Conservation (phyloP, 2,329 filamentous ascomycete genomes). For the Aulographum hederae region DNA sequence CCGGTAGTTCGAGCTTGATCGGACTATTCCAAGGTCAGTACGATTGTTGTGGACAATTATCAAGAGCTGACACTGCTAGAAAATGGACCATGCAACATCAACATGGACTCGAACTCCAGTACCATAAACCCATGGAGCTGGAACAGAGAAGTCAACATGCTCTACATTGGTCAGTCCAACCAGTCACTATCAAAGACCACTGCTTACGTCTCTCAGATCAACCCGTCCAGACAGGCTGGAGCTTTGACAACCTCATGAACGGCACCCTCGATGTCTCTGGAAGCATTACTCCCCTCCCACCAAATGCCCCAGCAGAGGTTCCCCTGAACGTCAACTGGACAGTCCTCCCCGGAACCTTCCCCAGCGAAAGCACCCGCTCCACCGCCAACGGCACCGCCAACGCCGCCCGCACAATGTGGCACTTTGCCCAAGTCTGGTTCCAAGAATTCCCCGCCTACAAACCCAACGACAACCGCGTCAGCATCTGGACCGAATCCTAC, state of each 20-base stretch:
- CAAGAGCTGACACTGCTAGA: slow-evolving; percentile 18
- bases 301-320: neutral
- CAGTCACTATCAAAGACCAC: neutral
- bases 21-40: too few relatives aligned
- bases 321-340: slow-evolving; percentile 16
- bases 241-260: slow-evolving; percentile 24
- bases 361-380: slow-evolving; percentile 23
- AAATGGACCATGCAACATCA: slow-evolving; percentile 36
- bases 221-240: slow-evolving; percentile 37
- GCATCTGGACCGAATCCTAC: slow-evolving; percentile 26
- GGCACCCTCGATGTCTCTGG: slow-evolving; percentile 15
- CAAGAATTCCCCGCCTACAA: slow-evolving; percentile 17
- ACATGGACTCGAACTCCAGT: slow-evolving; percentile 31
- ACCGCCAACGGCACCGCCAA: slow-evolving; percentile 33
- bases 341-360: slow-evolving; percentile 33
- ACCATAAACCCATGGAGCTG: slow-evolving; percentile 40
- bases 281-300: slow-evolving; percentile 10
- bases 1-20: slow-evolving; percentile 32
- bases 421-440: slow-evolving; percentile 43
- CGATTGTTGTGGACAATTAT: slow-evolving; percentile 6
- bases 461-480: slow-evolving; percentile 8
- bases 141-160: slow-evolving; percentile 30
- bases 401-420: slow-evolving; percentile 37
- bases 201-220: slow-evolving; percentile 27
- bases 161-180: neutral